Evolutionary conservation across 345 rosid genomes (phyloP).

Genomic region (Linum trigynum): DNA sequence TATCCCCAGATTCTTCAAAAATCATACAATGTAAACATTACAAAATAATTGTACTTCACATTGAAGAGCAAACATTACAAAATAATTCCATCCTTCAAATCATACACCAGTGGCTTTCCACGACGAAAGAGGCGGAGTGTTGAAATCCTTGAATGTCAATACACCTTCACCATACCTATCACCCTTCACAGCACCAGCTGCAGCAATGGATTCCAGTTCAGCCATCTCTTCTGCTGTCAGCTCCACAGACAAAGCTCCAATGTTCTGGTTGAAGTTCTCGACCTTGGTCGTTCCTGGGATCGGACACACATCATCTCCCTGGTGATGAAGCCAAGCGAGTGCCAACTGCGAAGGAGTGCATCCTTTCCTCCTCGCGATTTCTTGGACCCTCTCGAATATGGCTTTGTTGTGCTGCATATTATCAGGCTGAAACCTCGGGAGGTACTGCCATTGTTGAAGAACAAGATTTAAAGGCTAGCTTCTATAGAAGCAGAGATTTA

Average conservation of each 20-base stretch:
- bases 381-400: constrained; percentile 34
- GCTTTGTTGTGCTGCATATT: constrained; percentile 41
- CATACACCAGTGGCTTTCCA: constrained; percentile 23
- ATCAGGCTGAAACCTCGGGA: constrained; percentile 53
- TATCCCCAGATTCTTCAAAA: too few relatives aligned
- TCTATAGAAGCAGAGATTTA: too few relatives aligned
- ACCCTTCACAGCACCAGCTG: constrained; percentile 32
- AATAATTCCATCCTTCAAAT: too few relatives aligned
- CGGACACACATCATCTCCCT: constrained; percentile 53
- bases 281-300: constrained; percentile 59
- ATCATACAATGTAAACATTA: too few relatives aligned
- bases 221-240: constrained; percentile 47
- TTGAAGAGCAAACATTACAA: not conserved
- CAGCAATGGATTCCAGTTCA: constrained; percentile 42
- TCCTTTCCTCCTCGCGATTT: constrained; percentile 36
- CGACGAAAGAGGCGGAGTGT: constrained; percentile 50
- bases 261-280: constrained; percentile 48
- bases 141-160: constrained; percentile 22
- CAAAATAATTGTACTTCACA: too few relatives aligned
- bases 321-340: constrained; percentile 65
- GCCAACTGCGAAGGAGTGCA: constrained; percentile 60
- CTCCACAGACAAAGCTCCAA: constrained; percentile 49
- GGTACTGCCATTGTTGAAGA: too few relatives aligned
- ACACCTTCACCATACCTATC: constrained; percentile 14
- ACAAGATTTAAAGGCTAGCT: too few relatives aligned